Evolutionary conservation across 2,329 filamentous ascomycete genomes (phyloP), one percentile per base, ranked within the genome.

Genomic region (Scedosporium aurantiacum): DNA sequence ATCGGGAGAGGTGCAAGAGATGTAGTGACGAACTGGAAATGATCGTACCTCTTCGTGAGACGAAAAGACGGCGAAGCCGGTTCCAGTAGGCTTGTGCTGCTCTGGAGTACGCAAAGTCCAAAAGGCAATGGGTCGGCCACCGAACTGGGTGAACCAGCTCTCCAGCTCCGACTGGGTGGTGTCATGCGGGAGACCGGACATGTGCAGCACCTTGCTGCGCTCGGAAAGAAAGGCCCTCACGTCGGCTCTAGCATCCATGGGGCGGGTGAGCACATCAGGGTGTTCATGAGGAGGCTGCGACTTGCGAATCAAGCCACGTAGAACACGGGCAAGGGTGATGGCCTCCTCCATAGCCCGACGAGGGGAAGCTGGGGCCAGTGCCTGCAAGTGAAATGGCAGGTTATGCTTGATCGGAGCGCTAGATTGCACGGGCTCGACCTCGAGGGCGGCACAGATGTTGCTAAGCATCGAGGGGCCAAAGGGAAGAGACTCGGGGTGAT

Each of bases 131-230:
- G 94, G 94, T 52, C 94, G 89, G 58, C 94, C 94, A 65, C 94
- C 94, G 72, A 96, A 99, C 75, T 99, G 94, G 32, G 94, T 99
- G 73, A 97, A 99, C 94, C 94, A 99, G 77, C 92, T 97, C 78
- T 99, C 94, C 25, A 99, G 83, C 78, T 99, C 94, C 3, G 93
- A 97, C 77, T 99, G 94, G 1, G 94, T 99, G 41, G 94, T 99
- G 70, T 99, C 94, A 73, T 99, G 94, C 54, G 94, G 94, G 60
- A 99, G 82, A 57, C 94, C 94, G 69, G 92, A 96, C 87, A 99
- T 93, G 75, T 99, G 94, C 61, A 99, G 84, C 45, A 99, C 93
- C 78, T 99, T 99, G 80, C 92, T 97, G 64, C 94, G 86, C 78
- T 99, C 94, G 2, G 91, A 91, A 62, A 99, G 79, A 78, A 99